Evolutionary conservation across 1,284 basidiomycete genomes (phyloP), one percentile per base, ranked within the genome.

Genomic region (Schizopora paradoxa): DNA sequence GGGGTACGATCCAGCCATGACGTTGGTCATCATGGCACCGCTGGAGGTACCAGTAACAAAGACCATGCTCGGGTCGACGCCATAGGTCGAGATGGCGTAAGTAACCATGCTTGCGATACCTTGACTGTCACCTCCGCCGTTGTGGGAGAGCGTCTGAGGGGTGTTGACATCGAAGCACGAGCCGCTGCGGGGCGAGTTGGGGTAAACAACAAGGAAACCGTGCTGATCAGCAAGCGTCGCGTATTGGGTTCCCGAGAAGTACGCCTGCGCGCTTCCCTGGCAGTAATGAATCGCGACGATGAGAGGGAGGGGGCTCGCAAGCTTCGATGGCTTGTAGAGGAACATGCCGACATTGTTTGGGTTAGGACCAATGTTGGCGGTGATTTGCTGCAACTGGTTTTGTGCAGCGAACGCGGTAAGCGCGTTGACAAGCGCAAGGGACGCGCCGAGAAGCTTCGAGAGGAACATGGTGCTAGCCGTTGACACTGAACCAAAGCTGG

Each of bases 1-100:
- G 4, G 77, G 76, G 59, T 79, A 79, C 6, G 73, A 69, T 31
- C 73, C 76, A 38, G 62, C 59, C 14, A 77, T 64, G 19, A 78
- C 76, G 55, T 71, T 74, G 41, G 76, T 77, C 76, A 79, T 78
- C 76, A 79, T 79, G 5, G 74, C 76, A 42, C 76, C 76, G 6
- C 74, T 77, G 5, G 71, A 74, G 2, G 68, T 67, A 16, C 76
- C 76, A 38, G 72, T 74, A 27, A 65, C 68, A 56, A 70, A 77
- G 43, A 77, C 74, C 28, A 63, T 61, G 36, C 51, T 56, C 1
- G 69, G 32, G 53, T 76, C 69, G 38, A 74, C 73, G 29, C 67
- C 67, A 51, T 65, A 75, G 56, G 65, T 75, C 19, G 60, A 34
- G 43, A 78, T 74, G 21, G 76, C 71, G 55, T 69, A 78, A 33